Evolutionary conservation across 2,329 filamentous ascomycete genomes (phyloP).

Genomic region (Coccinonectria pachysandricola): DNA sequence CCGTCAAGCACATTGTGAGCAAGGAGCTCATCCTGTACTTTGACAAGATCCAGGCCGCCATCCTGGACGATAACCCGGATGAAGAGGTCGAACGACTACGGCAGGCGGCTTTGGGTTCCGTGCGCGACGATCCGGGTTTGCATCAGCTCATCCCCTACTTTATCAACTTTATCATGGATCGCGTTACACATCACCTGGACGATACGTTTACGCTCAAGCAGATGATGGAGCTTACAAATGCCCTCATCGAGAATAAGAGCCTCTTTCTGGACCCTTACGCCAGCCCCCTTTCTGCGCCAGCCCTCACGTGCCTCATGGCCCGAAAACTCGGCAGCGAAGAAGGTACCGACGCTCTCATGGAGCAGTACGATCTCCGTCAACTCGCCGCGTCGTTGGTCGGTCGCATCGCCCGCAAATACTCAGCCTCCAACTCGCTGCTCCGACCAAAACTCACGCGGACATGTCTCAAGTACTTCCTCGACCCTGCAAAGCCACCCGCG

Average conservation of each 20-base stretch:
- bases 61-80: conserved; percentile 80
- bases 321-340: conserved; percentile 61
- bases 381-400: conserved; percentile 74
- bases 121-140: conserved; percentile 80
- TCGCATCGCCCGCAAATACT: conserved; percentile 71
- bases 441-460: conserved; percentile 86
- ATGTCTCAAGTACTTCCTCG: conserved; percentile 84
- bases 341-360: conserved; percentile 40
- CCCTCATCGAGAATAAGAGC: conserved; percentile 72
- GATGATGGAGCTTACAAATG: conserved; percentile 83
- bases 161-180: conserved; percentile 88
- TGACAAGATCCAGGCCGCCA: conserved; percentile 81
- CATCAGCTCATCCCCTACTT: conserved; percentile 97
- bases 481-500: conserved; percentile 70
- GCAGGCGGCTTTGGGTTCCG: conserved; percentile 72
- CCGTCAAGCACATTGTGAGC: conserved; percentile 91
- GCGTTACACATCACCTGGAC: conserved; percentile 88
- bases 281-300: conserved; percentile 64
- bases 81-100: conserved; percentile 63
- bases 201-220: conserved; percentile 80
- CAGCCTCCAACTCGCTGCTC: conserved; percentile 67
- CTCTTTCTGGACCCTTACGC: conserved; percentile 60
- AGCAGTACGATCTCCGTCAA: conserved; percentile 74
- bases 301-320: conserved; percentile 77
- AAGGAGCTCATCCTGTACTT: conserved; percentile 97